Base-by-base conservation (phyloP, 768 basidiomycete genomes). In the Russula virescens region DNA sequence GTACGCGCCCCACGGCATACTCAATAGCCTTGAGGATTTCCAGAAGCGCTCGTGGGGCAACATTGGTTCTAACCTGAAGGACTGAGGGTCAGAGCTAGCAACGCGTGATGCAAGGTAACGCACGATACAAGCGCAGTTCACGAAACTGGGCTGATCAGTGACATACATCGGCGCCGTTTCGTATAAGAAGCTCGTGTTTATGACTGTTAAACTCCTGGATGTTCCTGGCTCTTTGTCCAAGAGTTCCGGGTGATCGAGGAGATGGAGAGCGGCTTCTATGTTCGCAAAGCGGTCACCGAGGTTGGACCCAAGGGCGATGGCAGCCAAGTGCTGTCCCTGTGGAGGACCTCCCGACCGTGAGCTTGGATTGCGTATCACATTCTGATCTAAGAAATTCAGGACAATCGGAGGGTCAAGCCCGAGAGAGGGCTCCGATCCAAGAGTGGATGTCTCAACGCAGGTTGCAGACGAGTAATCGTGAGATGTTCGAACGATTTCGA, bases 121-220 rank as follows among this genome's bases (percentile, higher is more conserved):
- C 64, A 96, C 95, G 74, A 93, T 76, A 64, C 93, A 89, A n/a
- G 91, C 91, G 66, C 91, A 89, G 69, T 98, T 99, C 62, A 89
- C 81, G 74, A 98, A 98, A 40, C 79, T 76, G 14, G 87, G 89
- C 72, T 99, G 97, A 61, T 97, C 88, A 13, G 83, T 83, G 47
- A 96, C 88, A 71, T 99, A 98, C 97, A 99, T 98, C 0, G 97
- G 92, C 13, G 87, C 80, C 21, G 89, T 94, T 74, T 98, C 89
- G 71, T 98, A 98, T 76, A 98, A 71, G 74, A 94, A 91, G 70
- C 92, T 94, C 1, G 92, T 94, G 68, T 91, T 80, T 23, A 86
- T 73, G 31, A 96, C 77, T 18, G 69, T 70, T 31, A 31, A 31
- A 28, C 67, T 67, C 0, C 72, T 65, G 21, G 14, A 78, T 26